Conservation (phyloP, 139 green algal species). For the Asterochloris sp. region DNA sequence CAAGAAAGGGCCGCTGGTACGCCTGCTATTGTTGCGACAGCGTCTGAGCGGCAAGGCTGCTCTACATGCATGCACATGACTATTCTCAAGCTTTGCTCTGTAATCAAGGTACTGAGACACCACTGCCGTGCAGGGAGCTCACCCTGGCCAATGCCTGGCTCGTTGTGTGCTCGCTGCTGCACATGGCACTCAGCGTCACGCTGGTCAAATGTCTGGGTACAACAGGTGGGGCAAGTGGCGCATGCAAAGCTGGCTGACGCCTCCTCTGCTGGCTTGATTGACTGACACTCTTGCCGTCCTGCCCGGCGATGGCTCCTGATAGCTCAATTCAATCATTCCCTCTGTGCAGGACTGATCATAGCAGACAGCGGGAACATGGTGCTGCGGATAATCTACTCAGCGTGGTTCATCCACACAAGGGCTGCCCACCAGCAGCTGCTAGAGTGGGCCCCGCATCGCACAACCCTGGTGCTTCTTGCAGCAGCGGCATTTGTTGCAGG, state of each 20-base stretch:
- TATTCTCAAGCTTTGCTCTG: no score
- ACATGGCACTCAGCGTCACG: conserved; percentile 49
- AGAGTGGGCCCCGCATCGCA: not conserved
- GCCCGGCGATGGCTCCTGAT: not conserved
- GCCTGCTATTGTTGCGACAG: no score
- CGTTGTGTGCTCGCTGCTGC: conserved; percentile 41
- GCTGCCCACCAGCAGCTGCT: no score
- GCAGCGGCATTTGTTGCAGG: no score
- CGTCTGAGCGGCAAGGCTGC: no score
- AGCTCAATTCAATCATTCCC: not conserved
- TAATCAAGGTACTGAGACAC: no score
- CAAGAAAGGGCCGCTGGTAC: no score
- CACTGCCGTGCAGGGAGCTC: conserved; percentile 26
- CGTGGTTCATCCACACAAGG: conserved; percentile 34
- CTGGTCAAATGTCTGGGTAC: conserved; percentile 19
- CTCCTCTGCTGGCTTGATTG: not conserved
- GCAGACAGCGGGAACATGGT: conserved; percentile 76
- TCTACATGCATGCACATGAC: no score
- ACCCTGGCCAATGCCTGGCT: conserved; percentile 53
- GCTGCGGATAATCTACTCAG: conserved; percentile 67
- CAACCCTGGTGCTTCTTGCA: no score
- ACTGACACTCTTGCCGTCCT: not conserved
- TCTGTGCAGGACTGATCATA: conserved; percentile 53
- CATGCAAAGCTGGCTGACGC: conserved; percentile 21
- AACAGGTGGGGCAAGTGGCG: not conserved